Conservation (phyloP, 306 rosid species). For the Acacia crassicarpa region DNA sequence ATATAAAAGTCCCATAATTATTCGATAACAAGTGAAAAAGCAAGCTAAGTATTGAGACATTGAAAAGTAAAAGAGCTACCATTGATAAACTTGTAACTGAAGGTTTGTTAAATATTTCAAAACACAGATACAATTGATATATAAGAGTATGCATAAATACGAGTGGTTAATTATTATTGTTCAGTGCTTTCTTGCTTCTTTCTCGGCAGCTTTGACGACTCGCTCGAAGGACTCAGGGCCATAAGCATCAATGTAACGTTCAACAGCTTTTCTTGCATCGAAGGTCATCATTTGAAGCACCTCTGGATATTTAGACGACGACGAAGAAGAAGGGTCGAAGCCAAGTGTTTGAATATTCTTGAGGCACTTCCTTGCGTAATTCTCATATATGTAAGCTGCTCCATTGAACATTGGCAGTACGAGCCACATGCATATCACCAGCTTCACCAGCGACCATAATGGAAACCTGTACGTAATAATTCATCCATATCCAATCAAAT, state of each 20-base stretch:
- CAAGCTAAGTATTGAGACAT: no score
- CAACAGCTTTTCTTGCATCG: constrained; percentile 81
- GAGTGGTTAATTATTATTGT: not conserved
- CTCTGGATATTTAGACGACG: constrained; percentile 45
- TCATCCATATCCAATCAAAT: not conserved
- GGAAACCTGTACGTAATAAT: constrained; percentile 54
- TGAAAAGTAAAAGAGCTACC: no score
- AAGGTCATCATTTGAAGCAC: constrained; percentile 78
- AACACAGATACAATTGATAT: not conserved
- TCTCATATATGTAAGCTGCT: constrained; percentile 82
- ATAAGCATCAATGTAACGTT: constrained; percentile 58
- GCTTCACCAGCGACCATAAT: constrained; percentile 78
- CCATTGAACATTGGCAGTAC: constrained; percentile 91
- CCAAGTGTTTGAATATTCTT: constrained; percentile 45
- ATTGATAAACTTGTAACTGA: not conserved
- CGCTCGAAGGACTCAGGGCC: constrained; percentile 78
- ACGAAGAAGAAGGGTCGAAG: constrained; percentile 12
- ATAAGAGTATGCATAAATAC: not conserved
- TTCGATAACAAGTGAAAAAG: no score
- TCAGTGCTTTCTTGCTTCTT: not conserved
- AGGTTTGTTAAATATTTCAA: not conserved
- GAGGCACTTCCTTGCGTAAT: constrained; percentile 64
- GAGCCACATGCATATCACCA: constrained; percentile 76
- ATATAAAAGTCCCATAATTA: no score
- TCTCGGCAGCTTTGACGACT: constrained; percentile 50